Conservation (phyloP, 768 basidiomycete genomes). For the Kwoniella sp. region DNA sequence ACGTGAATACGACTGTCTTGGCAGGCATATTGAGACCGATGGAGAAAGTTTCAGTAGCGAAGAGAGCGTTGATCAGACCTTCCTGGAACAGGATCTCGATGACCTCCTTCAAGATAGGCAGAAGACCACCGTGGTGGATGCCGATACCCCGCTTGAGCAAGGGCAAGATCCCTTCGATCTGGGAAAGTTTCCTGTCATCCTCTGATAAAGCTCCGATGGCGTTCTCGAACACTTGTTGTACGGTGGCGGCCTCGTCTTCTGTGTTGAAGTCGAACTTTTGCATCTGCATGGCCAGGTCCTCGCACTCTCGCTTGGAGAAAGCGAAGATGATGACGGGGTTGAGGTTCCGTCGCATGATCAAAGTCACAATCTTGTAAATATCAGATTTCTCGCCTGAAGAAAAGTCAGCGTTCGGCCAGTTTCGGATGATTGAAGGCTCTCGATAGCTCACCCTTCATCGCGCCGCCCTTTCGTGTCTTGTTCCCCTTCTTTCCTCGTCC, state of each 20-base stretch:
- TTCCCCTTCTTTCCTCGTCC: conserved; percentile 92
- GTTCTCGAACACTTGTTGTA: conserved; percentile 86
- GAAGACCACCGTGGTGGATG: conserved; percentile 95
- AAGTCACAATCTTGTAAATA: conserved; percentile 94
- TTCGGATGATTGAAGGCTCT: neutral
- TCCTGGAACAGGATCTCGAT: conserved; percentile 99
- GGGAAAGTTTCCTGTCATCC: conserved; percentile 86
- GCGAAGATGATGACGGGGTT: conserved; percentile 98
- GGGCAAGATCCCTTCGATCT: conserved; percentile 89
- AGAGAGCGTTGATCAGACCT: conserved; percentile 94
- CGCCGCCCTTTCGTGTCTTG: conserved; percentile 90
- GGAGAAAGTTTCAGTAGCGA: conserved; percentile 84
- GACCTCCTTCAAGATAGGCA: conserved; percentile 97
- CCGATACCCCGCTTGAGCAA: conserved; percentile 93
- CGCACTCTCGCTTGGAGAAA: conserved; percentile 97
- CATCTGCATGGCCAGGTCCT: conserved; percentile 83
- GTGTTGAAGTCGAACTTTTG: conserved; percentile 96
- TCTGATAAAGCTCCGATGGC: conserved; percentile 85
- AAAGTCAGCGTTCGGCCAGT: neutral
- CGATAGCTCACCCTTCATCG: conserved; percentile 72
- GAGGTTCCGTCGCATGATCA: conserved; percentile 97
- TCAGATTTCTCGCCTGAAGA: conserved; percentile 64
- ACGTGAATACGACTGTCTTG: conserved; percentile 97
- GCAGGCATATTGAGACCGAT: conserved; percentile 92
- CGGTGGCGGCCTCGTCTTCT: conserved; percentile 84